phyloP scores from a whole-genome alignment of 345 rosid species.

The Sonneratia alba region DNA sequence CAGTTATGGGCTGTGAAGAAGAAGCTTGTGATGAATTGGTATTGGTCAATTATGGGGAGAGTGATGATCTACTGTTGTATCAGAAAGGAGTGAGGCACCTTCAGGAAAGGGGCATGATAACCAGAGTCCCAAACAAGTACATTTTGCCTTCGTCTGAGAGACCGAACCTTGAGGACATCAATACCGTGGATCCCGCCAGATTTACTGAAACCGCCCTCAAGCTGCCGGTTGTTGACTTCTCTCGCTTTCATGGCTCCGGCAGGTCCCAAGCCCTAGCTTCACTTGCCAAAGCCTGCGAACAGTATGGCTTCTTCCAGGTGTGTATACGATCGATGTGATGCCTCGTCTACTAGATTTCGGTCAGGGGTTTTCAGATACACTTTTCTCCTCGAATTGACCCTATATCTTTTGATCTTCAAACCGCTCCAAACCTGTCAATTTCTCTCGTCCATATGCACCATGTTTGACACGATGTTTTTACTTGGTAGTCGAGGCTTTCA shows the following conservation, averaged over 20 bases:
- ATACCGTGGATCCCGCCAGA: background rate
- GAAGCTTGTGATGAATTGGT: background rate
- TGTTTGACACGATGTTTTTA: too few species aligned
- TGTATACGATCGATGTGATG: background rate
- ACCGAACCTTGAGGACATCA: background rate
- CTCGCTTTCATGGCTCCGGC: constrained; percentile 18
- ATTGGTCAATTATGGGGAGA: background rate
- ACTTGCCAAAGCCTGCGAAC: constrained; percentile 25
- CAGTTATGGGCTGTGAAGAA: constrained; percentile 4
- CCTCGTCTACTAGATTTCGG: background rate
- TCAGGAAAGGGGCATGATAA: constrained; percentile 16
- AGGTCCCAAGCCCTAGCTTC: constrained; percentile 16
- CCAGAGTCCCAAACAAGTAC: constrained; percentile 23
- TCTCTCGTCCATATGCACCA: too few species aligned
- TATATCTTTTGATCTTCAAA: too few species aligned
- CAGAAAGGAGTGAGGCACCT: constrained; percentile 31
- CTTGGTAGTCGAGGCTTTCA: too few species aligned
- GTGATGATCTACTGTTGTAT: constrained; percentile 5
- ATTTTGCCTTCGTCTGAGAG: constrained; percentile 24
- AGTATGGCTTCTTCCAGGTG: constrained; percentile 36
- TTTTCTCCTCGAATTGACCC: background rate
- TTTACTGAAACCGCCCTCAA: background rate
- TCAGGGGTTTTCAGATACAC: background rate
- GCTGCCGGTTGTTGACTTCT: constrained; percentile 28
- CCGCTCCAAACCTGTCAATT: too few species aligned